These are phyloP conservation scores for Canariomyces notabilis DNA, from an alignment of 2,329 filamentous ascomycete genomes.

Conservation along the genomic window DNA sequence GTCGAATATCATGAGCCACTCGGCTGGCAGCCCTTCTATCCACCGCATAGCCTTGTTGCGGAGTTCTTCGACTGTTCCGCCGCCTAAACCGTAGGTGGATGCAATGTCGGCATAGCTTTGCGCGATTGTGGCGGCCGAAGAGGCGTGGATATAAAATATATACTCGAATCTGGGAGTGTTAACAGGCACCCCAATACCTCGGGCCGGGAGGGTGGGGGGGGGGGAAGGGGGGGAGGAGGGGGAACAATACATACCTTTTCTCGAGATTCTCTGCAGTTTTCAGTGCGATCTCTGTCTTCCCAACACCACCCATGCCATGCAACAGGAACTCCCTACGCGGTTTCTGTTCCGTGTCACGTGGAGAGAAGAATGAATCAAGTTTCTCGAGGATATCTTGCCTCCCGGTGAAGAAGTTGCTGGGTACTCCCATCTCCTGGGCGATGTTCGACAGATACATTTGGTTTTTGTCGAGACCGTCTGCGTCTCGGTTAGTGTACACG, in stretches of 20 bases:
- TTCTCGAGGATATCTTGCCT: constrained; percentile 23
- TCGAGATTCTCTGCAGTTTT: constrained; percentile 23
- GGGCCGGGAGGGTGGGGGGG: neutral
- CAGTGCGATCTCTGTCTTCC: constrained; percentile 31
- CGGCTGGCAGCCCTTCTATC: constrained; percentile 18
- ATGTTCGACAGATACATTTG: constrained; percentile 13
- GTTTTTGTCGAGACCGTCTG: constrained; percentile 18
- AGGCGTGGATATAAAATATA: constrained; percentile 31
- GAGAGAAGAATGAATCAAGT: constrained; percentile 19
- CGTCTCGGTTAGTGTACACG: neutral
- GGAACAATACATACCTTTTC: constrained; percentile 14
- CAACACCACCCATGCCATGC: constrained; percentile 28
- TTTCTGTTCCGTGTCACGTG: constrained; percentile 1
- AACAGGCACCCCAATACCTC: neutral
- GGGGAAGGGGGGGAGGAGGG: neutral
- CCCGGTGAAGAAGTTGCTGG: constrained; percentile 27
- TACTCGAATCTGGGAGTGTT: constrained; percentile 23
- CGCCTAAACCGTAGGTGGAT: constrained; percentile 5
- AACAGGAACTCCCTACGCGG: constrained; percentile 24
- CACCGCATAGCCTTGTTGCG: constrained; percentile 11
- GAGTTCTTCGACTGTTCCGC: neutral
- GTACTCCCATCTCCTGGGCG: constrained; percentile 1
- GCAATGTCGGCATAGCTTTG: constrained; percentile 25
- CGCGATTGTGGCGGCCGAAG: constrained; percentile 18
- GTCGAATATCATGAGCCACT: constrained; percentile 32